These are phyloP conservation scores for Pelagomonas calceolata DNA, from an alignment of 108 stramenopile genomes.

Conservation along the genomic window DNA sequence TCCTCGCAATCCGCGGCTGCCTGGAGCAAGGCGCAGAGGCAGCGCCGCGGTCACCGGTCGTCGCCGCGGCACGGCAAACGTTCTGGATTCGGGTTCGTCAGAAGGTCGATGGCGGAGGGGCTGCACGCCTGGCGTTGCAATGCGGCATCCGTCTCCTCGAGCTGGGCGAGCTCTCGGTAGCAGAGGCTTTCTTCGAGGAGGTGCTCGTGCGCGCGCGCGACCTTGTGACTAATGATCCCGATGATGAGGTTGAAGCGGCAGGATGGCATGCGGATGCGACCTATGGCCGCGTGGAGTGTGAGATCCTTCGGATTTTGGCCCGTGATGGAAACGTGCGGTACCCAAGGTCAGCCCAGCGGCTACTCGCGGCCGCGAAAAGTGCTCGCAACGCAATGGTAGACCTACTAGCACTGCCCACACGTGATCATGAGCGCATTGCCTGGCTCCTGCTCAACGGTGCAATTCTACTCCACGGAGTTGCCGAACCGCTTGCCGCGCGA, in stretches of 20 bases:
- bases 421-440: not conserved
- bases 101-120: not conserved
- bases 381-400: not conserved
- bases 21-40: not conserved
- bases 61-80: not conserved
- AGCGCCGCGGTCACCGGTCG: not conserved
- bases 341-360: not conserved
- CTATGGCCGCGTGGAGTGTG: not conserved
- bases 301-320: not conserved
- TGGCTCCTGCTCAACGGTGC: conserved; percentile 1
- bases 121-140: not conserved
- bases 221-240: not conserved
- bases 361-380: not conserved
- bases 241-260: not conserved
- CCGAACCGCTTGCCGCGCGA: not conserved
- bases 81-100: not conserved
- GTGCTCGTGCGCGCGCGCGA: not conserved
- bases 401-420: not conserved
- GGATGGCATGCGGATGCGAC: not conserved
- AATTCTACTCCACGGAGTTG: not conserved
- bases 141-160: not conserved
- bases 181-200: not conserved
- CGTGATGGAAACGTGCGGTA: not conserved
- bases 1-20: not conserved
- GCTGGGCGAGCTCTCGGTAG: not conserved